Conservation (phyloP, 1,284 basidiomycete species). For the Ustilago cynodontis region DNA sequence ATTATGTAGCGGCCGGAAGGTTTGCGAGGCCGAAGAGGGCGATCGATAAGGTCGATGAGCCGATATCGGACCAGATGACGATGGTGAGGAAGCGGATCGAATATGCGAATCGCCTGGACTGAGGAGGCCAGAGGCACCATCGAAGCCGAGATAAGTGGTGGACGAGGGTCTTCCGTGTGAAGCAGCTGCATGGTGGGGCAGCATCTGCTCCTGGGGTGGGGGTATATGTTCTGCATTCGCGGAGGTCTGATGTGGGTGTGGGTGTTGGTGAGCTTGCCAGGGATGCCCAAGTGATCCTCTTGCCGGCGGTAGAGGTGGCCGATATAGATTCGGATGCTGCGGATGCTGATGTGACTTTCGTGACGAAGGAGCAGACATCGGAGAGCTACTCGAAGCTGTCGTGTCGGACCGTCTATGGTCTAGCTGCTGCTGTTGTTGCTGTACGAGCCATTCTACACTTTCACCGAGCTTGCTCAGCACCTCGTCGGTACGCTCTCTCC, state of each 20-base stretch:
- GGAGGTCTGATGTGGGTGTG: constrained; percentile 3
- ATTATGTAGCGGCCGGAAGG: constrained; percentile 23
- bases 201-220: constrained; percentile 1
- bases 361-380: constrained; percentile 25
- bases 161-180: constrained; percentile 35
- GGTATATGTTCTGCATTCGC: constrained; percentile 11
- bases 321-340: constrained; percentile 11
- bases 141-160: constrained; percentile 49
- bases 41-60: constrained; percentile 17
- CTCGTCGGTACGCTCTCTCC: constrained; percentile 62
- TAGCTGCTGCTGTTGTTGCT: constrained; percentile 33
- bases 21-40: constrained; percentile 18
- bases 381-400: constrained; percentile 21
- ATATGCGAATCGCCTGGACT: constrained; percentile 39
- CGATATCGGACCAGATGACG: background rate
- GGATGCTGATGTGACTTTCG: constrained; percentile 21
- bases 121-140: constrained; percentile 43
- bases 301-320: constrained; percentile 12
- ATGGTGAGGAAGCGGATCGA: constrained; percentile 20
- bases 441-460: constrained; percentile 55
- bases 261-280: constrained; percentile 7
- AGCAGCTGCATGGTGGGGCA: constrained; percentile 3
- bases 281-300: background rate
- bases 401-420: constrained; percentile 24
- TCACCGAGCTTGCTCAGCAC: constrained; percentile 44